phyloP scores from a whole-genome alignment of 1,139 yeast species.

The Arxiozyma telluris region DNA sequence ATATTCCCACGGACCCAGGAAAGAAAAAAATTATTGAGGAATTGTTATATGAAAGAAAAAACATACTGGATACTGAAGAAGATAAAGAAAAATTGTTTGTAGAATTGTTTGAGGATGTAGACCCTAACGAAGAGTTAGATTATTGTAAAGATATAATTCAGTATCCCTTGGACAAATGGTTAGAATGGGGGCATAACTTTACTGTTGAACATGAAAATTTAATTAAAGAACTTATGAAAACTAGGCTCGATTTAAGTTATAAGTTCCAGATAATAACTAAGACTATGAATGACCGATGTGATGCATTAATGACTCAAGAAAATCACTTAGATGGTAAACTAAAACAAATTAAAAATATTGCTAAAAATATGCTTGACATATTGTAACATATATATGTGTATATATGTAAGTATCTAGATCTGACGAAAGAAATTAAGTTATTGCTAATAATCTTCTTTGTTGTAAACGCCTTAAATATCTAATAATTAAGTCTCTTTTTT shows the following conservation, averaged over 20 bases:
- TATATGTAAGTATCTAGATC: background rate
- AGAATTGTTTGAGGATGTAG: constrained; percentile 10
- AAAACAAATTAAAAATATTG: constrained; percentile 33
- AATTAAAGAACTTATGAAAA: constrained; percentile 30
- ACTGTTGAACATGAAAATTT: constrained; percentile 29
- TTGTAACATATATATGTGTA: background rate
- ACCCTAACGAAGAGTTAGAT: constrained; percentile 15
- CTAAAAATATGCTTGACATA: constrained; percentile 30
- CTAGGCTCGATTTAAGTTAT: constrained; percentile 35
- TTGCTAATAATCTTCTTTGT: background rate
- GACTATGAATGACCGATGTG: constrained; percentile 34
- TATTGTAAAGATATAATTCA: constrained; percentile 26
- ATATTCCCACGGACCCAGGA: constrained; percentile 1
- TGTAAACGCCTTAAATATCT: no score
- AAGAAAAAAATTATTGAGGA: background rate
- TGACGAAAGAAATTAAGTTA: background rate
- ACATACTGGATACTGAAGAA: background rate
- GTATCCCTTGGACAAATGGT: constrained; percentile 33
- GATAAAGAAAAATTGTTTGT: background rate
- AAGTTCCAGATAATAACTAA: constrained; percentile 32
- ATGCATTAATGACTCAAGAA: constrained; percentile 32
- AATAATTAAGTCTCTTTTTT: no score
- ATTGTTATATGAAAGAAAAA: background rate
- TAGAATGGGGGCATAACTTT: constrained; percentile 30
- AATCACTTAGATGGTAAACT: constrained; percentile 32